A percentile compares a stretch with the other conserved stretches of the same genome.
These are phyloP conservation scores for Penicillium sp. DNA, from an alignment of 2,329 filamentous ascomycete species.

Conservation along the genomic window DNA sequence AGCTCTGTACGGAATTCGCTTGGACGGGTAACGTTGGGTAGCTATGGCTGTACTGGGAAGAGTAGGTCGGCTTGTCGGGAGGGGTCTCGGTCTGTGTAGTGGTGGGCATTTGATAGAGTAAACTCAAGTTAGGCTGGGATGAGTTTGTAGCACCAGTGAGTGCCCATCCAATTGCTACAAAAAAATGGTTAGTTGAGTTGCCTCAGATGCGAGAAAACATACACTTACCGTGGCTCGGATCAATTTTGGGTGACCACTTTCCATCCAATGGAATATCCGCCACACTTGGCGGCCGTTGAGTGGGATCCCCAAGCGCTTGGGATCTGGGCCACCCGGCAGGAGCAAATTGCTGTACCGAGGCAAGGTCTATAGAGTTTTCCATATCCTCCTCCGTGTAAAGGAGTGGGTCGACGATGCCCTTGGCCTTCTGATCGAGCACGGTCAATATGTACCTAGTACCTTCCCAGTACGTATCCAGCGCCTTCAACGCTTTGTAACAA, in stretches of 20 bases:
- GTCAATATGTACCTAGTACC: conserved; percentile 83
- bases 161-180: conserved; percentile 70
- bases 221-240: conserved; percentile 48
- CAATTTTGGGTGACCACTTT: conserved; percentile 45
- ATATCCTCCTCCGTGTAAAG: conserved; percentile 68
- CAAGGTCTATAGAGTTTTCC: conserved; percentile 60
- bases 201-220: background rate
- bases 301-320: conserved; percentile 30
- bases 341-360: conserved; percentile 48
- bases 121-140: conserved; percentile 73
- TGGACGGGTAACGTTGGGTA: conserved; percentile 24
- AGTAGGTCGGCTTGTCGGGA: conserved; percentile 27
- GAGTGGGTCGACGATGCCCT: conserved; percentile 73
- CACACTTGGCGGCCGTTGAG: conserved; percentile 17
- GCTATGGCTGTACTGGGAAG: conserved; percentile 30
- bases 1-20: conserved; percentile 16
- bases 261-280: conserved; percentile 28
- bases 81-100: conserved; percentile 18
- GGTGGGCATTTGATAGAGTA: conserved; percentile 65
- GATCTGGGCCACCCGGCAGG: conserved; percentile 48
- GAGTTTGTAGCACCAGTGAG: conserved; percentile 84
- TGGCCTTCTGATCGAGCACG: conserved; percentile 78
- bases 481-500: conserved; percentile 76
- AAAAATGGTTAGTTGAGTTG: conserved; percentile 30
- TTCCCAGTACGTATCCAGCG: conserved; percentile 79